phyloP scores from a whole-genome alignment of 1,284 basidiomycete genomes.

The Meripilus lineatus region DNA sequence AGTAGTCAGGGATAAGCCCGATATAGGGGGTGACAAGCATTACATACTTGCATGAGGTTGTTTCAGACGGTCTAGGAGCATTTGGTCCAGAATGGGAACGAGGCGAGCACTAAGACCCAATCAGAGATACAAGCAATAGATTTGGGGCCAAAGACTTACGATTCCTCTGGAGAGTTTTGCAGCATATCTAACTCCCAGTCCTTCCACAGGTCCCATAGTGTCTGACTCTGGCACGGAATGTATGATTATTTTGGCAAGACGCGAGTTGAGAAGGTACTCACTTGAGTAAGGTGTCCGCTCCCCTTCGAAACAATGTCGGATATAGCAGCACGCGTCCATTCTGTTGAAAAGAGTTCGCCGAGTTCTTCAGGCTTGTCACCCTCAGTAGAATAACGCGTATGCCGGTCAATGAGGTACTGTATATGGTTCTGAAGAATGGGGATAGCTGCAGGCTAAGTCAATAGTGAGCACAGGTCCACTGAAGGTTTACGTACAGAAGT shows the following conservation, averaged over 20 bases:
- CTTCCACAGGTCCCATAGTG: conserved; percentile 66
- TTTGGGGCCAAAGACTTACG: conserved; percentile 30
- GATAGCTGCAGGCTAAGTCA: conserved; percentile 48
- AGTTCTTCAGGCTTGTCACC: conserved; percentile 44
- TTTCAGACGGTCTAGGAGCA: conserved; percentile 53
- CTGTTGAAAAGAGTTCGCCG: conserved; percentile 47
- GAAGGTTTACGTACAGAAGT: conserved; percentile 64
- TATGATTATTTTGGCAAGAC: neutral
- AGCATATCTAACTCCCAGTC: conserved; percentile 74
- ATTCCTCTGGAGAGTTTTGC: conserved; percentile 40
- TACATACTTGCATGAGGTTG: conserved; percentile 68
- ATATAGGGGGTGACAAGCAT: no score
- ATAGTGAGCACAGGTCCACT: no score
- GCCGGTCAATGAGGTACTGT: conserved; percentile 57
- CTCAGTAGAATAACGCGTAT: conserved; percentile 40
- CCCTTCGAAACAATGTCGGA: conserved; percentile 54
- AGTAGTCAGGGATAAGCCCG: neutral
- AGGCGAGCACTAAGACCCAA: conserved; percentile 29
- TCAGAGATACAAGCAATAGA: neutral
- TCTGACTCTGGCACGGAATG: conserved; percentile 47
- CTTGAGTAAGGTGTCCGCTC: conserved; percentile 56
- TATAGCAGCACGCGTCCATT: conserved; percentile 58
- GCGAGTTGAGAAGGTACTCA: conserved; percentile 19
- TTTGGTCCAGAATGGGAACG: conserved; percentile 40
- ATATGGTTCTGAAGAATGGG: conserved; percentile 67